A percentile compares a stretch with the other conserved stretches of the same genome.
Evolutionary conservation across 441 rosid species (phyloP).

Genomic region (Pelargonium cotyledonis): DNA sequence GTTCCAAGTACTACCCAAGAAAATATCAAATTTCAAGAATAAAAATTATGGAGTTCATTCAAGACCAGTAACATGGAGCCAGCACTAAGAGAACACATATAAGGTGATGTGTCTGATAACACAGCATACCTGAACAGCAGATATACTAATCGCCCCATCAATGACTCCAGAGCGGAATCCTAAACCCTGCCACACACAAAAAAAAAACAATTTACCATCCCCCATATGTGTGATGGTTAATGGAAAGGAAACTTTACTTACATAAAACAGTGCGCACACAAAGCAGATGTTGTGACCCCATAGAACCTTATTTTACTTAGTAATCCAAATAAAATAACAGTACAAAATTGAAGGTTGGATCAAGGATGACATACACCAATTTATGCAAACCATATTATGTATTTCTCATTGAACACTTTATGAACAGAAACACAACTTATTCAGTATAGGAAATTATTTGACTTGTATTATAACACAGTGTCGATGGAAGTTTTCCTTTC

Average conservation of each 20-base stretch:
- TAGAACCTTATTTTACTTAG: background rate
- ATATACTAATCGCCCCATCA: slow-evolving; percentile 91
- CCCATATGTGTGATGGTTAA: background rate
- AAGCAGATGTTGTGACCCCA: background rate
- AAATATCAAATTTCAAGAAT: background rate
- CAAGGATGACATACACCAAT: background rate
- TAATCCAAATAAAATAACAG: background rate
- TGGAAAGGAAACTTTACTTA: background rate
- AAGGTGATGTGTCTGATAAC: background rate
- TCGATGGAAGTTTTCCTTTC: background rate
- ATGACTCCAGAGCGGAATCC: slow-evolving; percentile 73
- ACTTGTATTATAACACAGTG: background rate
- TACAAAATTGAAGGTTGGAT: background rate
- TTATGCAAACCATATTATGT: background rate
- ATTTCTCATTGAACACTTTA: background rate
- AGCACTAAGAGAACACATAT: background rate
- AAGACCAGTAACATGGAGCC: background rate
- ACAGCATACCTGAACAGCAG: slow-evolving; percentile 72
- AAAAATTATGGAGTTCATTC: background rate
- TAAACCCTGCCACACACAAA: slow-evolving; percentile 54
- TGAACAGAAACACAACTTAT: background rate
- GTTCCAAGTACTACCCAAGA: background rate
- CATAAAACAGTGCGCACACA: background rate
- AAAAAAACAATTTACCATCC: background rate
- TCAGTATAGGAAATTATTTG: background rate